Conservation (phyloP, 257 asterid genomes). For the Solanum tarijense region DNA sequence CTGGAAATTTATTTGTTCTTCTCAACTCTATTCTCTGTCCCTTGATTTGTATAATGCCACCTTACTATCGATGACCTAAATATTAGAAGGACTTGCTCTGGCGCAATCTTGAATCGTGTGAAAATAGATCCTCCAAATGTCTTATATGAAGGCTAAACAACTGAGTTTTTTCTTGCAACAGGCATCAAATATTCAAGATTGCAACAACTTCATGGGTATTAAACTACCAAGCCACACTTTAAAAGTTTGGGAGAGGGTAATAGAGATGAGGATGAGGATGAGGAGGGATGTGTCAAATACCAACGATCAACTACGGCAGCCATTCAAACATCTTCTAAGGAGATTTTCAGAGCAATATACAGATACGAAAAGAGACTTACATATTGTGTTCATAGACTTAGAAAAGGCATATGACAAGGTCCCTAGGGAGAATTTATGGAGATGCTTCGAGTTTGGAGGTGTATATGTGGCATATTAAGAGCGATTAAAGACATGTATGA, state of each 20-base stretch:
- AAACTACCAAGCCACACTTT: background rate
- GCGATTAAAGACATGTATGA: background rate
- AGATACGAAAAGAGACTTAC: background rate
- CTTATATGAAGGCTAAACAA: background rate
- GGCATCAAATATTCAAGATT: background rate
- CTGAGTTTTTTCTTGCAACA: background rate
- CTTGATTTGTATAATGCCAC: background rate
- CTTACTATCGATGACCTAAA: background rate
- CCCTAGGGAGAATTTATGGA: background rate
- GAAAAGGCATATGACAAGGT: background rate
- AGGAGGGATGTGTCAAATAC: background rate
- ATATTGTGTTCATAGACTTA: background rate
- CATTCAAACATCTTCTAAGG: background rate
- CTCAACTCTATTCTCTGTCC: background rate
- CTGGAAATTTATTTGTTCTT: background rate
- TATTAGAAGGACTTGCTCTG: background rate
- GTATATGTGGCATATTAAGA: background rate
- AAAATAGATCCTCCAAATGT: background rate
- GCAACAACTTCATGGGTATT: background rate
- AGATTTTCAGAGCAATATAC: background rate
- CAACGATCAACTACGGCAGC: background rate
- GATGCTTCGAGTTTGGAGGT: background rate
- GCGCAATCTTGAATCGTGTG: background rate
- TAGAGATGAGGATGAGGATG: background rate
- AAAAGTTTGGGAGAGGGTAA: background rate